Conservation (phyloP, 2,329 filamentous ascomycete species). For the Drechmeria coniospora region DNA sequence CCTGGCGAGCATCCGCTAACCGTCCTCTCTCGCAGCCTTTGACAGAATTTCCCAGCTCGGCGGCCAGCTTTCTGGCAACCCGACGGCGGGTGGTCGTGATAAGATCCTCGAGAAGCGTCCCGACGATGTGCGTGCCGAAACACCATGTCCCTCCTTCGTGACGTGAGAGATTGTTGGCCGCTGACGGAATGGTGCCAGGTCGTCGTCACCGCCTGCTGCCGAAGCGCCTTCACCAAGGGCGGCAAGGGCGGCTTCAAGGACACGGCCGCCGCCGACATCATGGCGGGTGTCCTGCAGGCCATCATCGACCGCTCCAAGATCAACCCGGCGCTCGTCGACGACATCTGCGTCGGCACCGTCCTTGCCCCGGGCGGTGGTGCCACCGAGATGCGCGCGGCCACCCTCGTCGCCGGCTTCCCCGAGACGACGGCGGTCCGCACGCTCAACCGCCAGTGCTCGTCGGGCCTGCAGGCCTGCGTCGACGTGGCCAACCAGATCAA, state of each 20-base stretch:
- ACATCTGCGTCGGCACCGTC: conserved; percentile 83
- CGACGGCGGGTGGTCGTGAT: conserved; percentile 33
- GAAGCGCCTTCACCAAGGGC: conserved; percentile 83
- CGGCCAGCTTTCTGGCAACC: conserved; percentile 47
- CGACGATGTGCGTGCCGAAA: conserved; percentile 46
- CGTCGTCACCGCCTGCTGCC: conserved; percentile 83
- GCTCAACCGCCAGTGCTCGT: conserved; percentile 89
- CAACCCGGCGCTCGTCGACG: conserved; percentile 76
- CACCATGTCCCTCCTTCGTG: too few species aligned
- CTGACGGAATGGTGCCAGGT: conserved; percentile 34
- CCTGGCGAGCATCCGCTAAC: conserved; percentile 4
- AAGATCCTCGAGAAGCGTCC: conserved; percentile 49
- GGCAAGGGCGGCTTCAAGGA: conserved; percentile 94
- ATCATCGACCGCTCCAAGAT: conserved; percentile 76
- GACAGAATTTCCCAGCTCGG: conserved; percentile 45
- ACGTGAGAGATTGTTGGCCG: not conserved
- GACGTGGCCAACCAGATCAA: conserved; percentile 91
- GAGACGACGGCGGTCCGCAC: conserved; percentile 70
- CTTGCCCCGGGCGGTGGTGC: conserved; percentile 86
- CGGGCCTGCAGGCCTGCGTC: conserved; percentile 79
- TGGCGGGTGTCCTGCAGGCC: conserved; percentile 68
- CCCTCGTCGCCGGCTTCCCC: conserved; percentile 81
- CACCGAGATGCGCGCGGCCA: conserved; percentile 90
- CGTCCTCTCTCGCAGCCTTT: conserved; percentile 25
- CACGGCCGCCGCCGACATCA: conserved; percentile 71